These are phyloP conservation scores for Geotrichum reessii DNA, from an alignment of 1,139 yeast species.

Conservation along the genomic window DNA sequence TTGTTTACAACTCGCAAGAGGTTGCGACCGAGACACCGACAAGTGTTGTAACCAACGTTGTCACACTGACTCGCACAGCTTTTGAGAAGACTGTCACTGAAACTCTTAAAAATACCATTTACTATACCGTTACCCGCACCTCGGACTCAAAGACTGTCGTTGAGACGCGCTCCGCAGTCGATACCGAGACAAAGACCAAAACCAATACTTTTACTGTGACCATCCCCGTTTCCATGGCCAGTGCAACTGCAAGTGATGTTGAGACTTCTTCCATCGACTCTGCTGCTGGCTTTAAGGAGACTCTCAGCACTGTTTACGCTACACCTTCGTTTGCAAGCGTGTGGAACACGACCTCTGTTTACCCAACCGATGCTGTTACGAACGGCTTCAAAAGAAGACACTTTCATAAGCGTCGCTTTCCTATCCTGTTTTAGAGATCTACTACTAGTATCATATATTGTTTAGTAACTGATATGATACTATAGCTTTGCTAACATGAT, in stretches of 20 bases:
- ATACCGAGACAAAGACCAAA: conserved; percentile 6
- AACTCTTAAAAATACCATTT: background rate
- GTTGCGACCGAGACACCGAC: conserved; percentile 11
- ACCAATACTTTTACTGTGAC: conserved; percentile 13
- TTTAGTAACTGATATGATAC: background rate
- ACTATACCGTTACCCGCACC: conserved; percentile 8
- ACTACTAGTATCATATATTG: background rate
- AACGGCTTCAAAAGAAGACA: background rate
- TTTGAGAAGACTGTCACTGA: conserved; percentile 5
- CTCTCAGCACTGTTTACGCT: background rate
- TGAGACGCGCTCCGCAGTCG: conserved; percentile 10
- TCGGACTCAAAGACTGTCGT: background rate
- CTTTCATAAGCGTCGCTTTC: background rate
- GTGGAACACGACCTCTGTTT: background rate
- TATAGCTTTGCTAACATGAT: background rate
- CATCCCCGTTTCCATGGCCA: conserved; percentile 11
- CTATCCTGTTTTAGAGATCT: background rate
- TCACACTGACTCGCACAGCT: conserved; percentile 11
- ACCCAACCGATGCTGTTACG: background rate
- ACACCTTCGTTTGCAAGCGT: background rate
- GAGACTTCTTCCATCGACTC: background rate
- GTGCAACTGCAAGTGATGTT: background rate
- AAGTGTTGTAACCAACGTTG: background rate
- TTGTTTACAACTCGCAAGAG: conserved; percentile 7
- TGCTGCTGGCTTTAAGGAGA: background rate